Base-by-base conservation (phyloP, 2,329 filamentous ascomycete genomes). In the Exophiala sideris region DNA sequence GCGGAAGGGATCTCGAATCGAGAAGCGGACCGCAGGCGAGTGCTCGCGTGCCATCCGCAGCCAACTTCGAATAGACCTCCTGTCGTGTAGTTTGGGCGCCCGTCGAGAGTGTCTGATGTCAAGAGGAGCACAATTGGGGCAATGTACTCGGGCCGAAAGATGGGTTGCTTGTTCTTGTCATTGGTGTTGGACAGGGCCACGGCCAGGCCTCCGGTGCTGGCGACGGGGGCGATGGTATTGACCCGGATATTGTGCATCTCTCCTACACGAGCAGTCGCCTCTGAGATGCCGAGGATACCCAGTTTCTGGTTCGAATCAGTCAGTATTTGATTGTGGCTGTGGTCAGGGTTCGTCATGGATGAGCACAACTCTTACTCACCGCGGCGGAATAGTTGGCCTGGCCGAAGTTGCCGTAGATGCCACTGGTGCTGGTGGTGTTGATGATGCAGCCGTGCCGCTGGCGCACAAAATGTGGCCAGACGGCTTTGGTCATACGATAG, bases 221-320 rank as follows among this genome's bases (percentile, higher is more conserved):
- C 97, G 89, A 96, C 97, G 64, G 94, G 94, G 16, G 94, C 94
- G 67, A 99, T 96, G 55, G 91, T 95, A 81, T 99, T 99, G 71
- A 95, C 89, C 66, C 84, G 89, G 72, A 99, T 97, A 79, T 96
- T 96, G 80, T 99, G 90, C 79, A 96, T 97, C 68, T 82, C 82
- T 66, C 94, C 94, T 75, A 97, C 94, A 47, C 92, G 81, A 50
- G 94, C 92, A 50, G 96, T 83, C 45, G 94, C 89, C 64, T 90
- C 87, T 33, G 91, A 95, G 79, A 99, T 89, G 58, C 94, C 94
- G 36, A 97, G 85, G 63, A 99, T 97, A 75, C 89, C 94, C 64
- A 83, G 81, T 85, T 92, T 92, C 84, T 88, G 62, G 6, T 32
- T 12, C 6, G 5, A 29, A 18, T n/a, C 16, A 18, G 14, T 54